Percentiles rank a stretch among this genome's conserved stretches.
Evolutionary conservation across 2,329 filamentous ascomycete genomes (phyloP).

Genomic region (Ascochyta rabiei): DNA sequence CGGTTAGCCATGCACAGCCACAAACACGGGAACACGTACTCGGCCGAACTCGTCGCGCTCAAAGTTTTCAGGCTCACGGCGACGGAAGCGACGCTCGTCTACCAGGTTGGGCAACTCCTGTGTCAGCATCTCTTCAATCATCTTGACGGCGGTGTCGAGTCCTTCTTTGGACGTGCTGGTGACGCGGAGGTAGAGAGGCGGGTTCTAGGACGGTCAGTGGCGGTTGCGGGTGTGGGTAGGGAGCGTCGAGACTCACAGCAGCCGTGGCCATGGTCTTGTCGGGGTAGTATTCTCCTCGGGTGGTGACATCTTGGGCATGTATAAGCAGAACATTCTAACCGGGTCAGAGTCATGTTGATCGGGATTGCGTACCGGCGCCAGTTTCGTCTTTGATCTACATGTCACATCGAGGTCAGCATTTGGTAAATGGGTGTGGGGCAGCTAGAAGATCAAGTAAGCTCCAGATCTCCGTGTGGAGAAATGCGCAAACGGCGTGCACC

Average conservation of each 20-base stretch:
- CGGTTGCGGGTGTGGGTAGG: neutral
- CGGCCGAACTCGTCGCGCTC: constrained; percentile 91
- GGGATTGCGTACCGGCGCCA: constrained; percentile 96
- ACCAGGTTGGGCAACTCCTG: constrained; percentile 95
- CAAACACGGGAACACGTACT: constrained; percentile 59
- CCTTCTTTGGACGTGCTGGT: constrained; percentile 91
- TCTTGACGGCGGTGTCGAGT: constrained; percentile 83
- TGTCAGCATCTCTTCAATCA: constrained; percentile 94
- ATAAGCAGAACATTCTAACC: constrained; percentile 65
- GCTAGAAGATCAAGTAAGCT: constrained; percentile 57
- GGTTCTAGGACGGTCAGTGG: constrained; percentile 66
- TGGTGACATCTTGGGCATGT: constrained; percentile 90
- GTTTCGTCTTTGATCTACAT: constrained; percentile 99
- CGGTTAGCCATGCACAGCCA: constrained; percentile 29
- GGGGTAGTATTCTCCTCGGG: constrained; percentile 92
- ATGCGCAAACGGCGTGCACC: constrained; percentile 39
- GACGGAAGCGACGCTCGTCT: constrained; percentile 89
- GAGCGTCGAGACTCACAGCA: constrained; percentile 62
- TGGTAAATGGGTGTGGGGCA: constrained; percentile 68
- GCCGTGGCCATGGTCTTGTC: constrained; percentile 98
- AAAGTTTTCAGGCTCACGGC: constrained; percentile 77
- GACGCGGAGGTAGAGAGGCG: constrained; percentile 91
- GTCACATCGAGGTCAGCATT: constrained; percentile 91
- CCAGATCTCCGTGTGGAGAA: constrained; percentile 48
- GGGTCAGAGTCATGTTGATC: constrained; percentile 65